Conservation (phyloP, 75 land plant species). For the Selaginella moellendorffii region DNA sequence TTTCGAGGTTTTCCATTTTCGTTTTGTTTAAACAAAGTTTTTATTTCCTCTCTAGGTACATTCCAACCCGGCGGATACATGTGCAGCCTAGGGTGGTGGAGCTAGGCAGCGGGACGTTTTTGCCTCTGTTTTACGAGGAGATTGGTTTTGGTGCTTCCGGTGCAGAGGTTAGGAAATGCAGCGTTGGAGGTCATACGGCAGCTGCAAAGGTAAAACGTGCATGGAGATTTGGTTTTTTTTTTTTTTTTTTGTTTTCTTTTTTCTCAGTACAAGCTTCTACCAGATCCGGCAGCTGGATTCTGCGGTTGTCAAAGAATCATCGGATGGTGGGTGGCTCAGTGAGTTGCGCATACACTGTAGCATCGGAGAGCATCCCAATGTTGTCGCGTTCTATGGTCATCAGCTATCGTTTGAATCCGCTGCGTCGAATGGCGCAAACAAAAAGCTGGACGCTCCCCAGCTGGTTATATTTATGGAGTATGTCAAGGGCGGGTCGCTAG, state of each 20-base stretch:
- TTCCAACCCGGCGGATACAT: conserved; percentile 48
- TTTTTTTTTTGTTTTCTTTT: neutral
- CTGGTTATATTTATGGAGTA: conserved; percentile 70
- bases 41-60: conserved; percentile 37
- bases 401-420: conserved; percentile 44
- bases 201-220: conserved; percentile 57
- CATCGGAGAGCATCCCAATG: conserved; percentile 48
- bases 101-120: conserved; percentile 23
- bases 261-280: conserved; percentile 2
- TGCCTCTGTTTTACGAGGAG: conserved; percentile 33
- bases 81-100: conserved; percentile 8
- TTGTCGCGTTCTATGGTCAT: conserved; percentile 80
- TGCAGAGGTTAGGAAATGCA: conserved; percentile 41
- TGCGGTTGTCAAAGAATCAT: conserved; percentile 24
- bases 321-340: conserved; percentile 50
- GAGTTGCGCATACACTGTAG: conserved; percentile 72
- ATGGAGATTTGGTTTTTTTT: neutral
- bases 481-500: conserved; percentile 60
- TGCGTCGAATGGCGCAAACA: conserved; percentile 20
- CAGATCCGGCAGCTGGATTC: neutral
- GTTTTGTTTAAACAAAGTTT: neutral
- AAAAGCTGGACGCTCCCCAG: conserved; percentile 28
- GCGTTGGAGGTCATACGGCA: conserved; percentile 44
- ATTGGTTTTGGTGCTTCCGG: conserved; percentile 36
- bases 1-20: neutral